Percentiles rank a stretch among this genome's conserved stretches.
These are phyloP conservation scores for Claviceps fusiformis DNA, from an alignment of 2,329 filamentous ascomycete species.

Conservation along the genomic window DNA sequence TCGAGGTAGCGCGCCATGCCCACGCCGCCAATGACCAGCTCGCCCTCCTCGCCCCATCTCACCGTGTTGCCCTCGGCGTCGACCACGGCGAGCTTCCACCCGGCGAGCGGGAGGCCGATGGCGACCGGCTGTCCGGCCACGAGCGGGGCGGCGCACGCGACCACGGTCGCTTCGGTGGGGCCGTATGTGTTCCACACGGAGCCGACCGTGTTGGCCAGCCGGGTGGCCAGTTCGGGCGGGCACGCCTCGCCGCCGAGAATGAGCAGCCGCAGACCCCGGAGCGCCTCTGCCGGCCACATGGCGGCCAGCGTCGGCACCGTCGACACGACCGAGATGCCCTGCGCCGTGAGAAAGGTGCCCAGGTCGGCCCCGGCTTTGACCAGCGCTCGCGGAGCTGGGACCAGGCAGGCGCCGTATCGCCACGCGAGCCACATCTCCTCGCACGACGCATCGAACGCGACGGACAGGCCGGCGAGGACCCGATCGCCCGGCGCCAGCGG, in stretches of 20 bases:
- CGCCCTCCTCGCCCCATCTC: slow-evolving; percentile 16
- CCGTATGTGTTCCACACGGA: slow-evolving; percentile 14
- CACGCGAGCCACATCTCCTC: slow-evolving; percentile 14
- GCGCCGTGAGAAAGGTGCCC: slow-evolving; percentile 8
- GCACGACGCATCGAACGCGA: slow-evolving; percentile 12
- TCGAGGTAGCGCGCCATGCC: slow-evolving; percentile 13
- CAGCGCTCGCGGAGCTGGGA: slow-evolving; percentile 10
- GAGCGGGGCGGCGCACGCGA: slow-evolving; percentile 11
- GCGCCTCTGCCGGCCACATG: slow-evolving; percentile 11
- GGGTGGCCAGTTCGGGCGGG: slow-evolving; percentile 8
- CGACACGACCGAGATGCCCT: slow-evolving; percentile 11
- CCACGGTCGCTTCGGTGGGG: slow-evolving; percentile 13
- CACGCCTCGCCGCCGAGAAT: slow-evolving; percentile 14
- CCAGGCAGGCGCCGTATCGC: slow-evolving; percentile 11
- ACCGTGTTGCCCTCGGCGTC: slow-evolving; percentile 30
- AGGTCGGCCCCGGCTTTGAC: slow-evolving; percentile 12
- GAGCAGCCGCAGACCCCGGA: slow-evolving; percentile 9
- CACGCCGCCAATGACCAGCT: slow-evolving; percentile 13
- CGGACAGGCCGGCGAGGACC: slow-evolving; percentile 11
- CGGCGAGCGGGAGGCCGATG: slow-evolving; percentile 11
- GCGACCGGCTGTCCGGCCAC: slow-evolving; percentile 8
- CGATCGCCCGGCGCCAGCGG: slow-evolving; percentile 12
- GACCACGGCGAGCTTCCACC: slow-evolving; percentile 13
- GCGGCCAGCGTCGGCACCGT: slow-evolving; percentile 12
- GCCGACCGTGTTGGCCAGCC: slow-evolving; percentile 9